Evolutionary conservation across 305 asterid species (phyloP).

Genomic region (Salvia sclarea): DNA sequence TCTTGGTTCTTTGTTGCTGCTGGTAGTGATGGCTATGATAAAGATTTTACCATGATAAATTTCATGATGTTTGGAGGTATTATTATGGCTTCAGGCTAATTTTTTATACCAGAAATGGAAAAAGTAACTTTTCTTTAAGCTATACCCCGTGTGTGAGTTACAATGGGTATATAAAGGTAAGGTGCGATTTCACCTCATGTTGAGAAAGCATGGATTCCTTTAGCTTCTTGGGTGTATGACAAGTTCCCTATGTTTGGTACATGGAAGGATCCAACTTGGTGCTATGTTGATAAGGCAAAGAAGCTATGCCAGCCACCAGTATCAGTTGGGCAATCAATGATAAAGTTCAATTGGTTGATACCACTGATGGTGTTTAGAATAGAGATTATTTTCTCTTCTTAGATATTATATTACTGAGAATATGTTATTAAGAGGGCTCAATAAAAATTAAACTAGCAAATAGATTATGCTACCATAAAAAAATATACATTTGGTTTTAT

Average conservation of each 20-base stretch:
- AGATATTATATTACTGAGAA: neutral
- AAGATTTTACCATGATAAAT: neutral
- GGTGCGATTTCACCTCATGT: neutral
- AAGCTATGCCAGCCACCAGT: too few relatives aligned
- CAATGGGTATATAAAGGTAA: neutral
- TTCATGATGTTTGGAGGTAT: neutral
- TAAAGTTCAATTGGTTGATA: neutral
- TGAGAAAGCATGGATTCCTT: neutral
- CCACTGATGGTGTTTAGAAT: neutral
- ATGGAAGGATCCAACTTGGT: slow-evolving; percentile 1
- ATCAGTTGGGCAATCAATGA: neutral
- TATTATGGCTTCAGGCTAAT: neutral
- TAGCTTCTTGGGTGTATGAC: neutral
- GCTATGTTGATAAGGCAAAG: neutral
- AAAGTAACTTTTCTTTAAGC: too few relatives aligned
- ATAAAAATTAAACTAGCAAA: neutral
- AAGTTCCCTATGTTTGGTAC: neutral
- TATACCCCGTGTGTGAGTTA: neutral
- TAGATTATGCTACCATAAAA: neutral
- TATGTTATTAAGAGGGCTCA: neutral
- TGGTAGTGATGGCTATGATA: neutral
- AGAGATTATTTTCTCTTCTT: neutral
- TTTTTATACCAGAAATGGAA: neutral
- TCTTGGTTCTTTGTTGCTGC: neutral
- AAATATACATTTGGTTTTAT: neutral